Conservation (phyloP, 108 stramenopile genomes). For the Bacterosira constricta region DNA sequence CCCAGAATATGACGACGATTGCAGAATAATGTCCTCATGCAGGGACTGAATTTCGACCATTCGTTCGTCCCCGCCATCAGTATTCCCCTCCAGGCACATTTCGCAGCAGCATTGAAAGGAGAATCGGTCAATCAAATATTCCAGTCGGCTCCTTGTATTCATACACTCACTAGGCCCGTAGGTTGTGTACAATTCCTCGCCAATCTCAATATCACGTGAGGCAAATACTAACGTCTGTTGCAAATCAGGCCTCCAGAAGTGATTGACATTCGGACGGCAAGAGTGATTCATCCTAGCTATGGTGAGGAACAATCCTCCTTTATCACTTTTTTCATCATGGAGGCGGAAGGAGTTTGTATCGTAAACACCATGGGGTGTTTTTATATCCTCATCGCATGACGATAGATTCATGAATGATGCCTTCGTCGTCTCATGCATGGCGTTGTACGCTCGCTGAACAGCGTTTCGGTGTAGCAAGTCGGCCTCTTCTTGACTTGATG, state of each 20-base stretch:
- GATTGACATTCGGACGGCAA: constrained; percentile 17
- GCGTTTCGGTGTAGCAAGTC: constrained; percentile 2
- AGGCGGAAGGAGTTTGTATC: constrained; percentile 21
- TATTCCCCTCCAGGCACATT: constrained; percentile 31
- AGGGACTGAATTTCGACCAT: constrained; percentile 24
- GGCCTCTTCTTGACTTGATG: constrained; percentile 14
- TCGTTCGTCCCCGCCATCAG: constrained; percentile 18
- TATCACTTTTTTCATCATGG: neutral
- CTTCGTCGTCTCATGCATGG: neutral
- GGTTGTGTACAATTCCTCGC: constrained; percentile 9
- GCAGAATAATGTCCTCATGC: constrained; percentile 10
- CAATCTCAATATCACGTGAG: constrained; percentile 10
- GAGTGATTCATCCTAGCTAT: constrained; percentile 6
- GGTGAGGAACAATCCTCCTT: constrained; percentile 12
- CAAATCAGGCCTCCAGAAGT: constrained; percentile 2
- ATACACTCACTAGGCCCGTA: constrained; percentile 15
- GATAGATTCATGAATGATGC: constrained; percentile 9
- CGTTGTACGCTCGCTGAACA: constrained; percentile 15
- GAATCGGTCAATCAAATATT: constrained; percentile 14
- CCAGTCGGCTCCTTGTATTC: constrained; percentile 1
- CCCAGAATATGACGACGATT: neutral
- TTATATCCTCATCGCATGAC: constrained; percentile 4
- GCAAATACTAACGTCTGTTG: constrained; percentile 14
- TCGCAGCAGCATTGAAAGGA: constrained; percentile 28
- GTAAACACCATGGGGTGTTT: constrained; percentile 16